phyloP scores from a whole-genome alignment of 257 asterid genomes.

The Coffea eugenioides region DNA sequence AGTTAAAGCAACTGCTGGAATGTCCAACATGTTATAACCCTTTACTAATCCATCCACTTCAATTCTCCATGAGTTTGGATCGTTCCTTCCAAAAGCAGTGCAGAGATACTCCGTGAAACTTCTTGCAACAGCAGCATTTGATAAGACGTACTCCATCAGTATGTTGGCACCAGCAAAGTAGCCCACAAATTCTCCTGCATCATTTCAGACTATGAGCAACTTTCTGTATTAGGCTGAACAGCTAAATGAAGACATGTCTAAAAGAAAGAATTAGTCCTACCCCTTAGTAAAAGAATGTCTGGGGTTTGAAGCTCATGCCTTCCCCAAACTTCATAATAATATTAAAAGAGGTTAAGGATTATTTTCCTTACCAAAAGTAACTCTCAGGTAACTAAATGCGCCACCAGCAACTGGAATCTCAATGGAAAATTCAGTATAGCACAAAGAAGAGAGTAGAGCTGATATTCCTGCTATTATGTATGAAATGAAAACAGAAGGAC shows the following conservation, averaged over 20 bases:
- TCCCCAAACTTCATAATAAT: too few species aligned
- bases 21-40: conserved; percentile 46
- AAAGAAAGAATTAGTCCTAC: too few species aligned
- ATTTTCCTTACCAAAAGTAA: conserved; percentile 34
- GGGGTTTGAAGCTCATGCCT: too few species aligned
- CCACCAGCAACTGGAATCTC: conserved; percentile 45
- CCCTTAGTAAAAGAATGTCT: too few species aligned
- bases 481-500: conserved; percentile 41
- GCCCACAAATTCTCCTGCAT: conserved; percentile 45
- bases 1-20: conserved; percentile 25
- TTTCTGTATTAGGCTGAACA: background rate
- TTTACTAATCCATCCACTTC: conserved; percentile 31
- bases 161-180: conserved; percentile 47
- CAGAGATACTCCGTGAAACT: conserved; percentile 43
- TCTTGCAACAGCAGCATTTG: conserved; percentile 48
- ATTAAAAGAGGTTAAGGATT: background rate
- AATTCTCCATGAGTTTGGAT: conserved; percentile 38
- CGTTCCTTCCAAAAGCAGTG: conserved; percentile 28
- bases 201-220: background rate
- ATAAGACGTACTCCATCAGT: conserved; percentile 44
- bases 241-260: background rate
- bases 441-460: conserved; percentile 41
- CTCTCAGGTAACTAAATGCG: conserved; percentile 43
- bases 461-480: conserved; percentile 38
- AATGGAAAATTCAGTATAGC: conserved; percentile 41